Evolutionary conservation across 2,329 filamentous ascomycete species (phyloP).

Genomic region (Xenoacremonium recifei): DNA sequence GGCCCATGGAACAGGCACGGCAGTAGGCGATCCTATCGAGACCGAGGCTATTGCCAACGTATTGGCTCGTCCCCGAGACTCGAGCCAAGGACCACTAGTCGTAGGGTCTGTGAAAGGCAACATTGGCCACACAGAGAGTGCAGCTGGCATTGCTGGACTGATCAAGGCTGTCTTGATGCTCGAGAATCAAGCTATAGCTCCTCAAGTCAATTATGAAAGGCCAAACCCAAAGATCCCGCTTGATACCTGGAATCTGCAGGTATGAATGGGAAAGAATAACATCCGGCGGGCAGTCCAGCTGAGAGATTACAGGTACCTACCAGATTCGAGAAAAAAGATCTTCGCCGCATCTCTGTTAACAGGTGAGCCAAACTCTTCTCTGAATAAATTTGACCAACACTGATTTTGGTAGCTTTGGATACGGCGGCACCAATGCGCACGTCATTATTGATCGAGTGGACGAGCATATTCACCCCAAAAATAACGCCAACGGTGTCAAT

Average conservation of each 20-base stretch:
- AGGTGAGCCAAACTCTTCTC: conserved; percentile 3
- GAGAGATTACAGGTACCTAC: conserved; percentile 1
- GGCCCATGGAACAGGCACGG: conserved; percentile 47
- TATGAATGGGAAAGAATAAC: conserved; percentile 6
- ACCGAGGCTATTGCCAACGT: conserved; percentile 38
- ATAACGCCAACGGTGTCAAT: not conserved
- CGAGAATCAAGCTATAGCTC: conserved; percentile 31
- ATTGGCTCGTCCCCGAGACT: conserved; percentile 30
- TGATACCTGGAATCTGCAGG: conserved; percentile 23
- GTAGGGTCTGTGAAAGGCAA: conserved; percentile 44
- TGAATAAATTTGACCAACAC: not conserved
- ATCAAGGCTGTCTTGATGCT: conserved; percentile 29
- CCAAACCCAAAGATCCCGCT: conserved; percentile 28
- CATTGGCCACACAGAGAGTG: conserved; percentile 21
- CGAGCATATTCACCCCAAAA: not conserved
- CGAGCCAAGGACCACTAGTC: conserved; percentile 33
- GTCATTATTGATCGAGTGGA: conserved; percentile 20
- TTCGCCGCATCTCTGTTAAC: conserved; percentile 11
- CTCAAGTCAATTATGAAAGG: conserved; percentile 28
- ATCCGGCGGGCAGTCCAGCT: not conserved
- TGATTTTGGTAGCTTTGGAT: conserved; percentile 22
- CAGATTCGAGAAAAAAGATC: not conserved
- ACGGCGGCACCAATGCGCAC: conserved; percentile 28
- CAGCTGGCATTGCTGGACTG: conserved; percentile 27
- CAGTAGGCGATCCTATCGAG: conserved; percentile 46